A percentile compares a stretch with the other conserved stretches of the same genome.
These are phyloP conservation scores for Penicillium corylophilum DNA, from an alignment of 2,329 filamentous ascomycete genomes.

Conservation along the genomic window DNA sequence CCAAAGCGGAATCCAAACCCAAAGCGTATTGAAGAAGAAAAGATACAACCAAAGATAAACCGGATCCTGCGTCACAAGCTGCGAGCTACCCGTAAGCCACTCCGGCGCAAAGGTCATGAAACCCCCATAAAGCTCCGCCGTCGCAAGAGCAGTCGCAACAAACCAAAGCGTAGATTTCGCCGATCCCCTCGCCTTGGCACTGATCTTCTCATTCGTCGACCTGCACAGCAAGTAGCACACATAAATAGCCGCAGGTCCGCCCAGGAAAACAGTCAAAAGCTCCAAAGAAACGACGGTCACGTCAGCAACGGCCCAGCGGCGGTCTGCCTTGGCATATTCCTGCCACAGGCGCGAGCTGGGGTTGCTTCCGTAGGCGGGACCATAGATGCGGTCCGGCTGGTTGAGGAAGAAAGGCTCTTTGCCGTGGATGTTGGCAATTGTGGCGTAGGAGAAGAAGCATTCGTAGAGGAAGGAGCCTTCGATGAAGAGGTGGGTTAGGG, in stretches of 20 bases:
- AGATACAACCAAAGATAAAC: constrained; percentile 65
- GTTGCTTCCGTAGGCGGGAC: constrained; percentile 56
- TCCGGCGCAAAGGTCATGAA: constrained; percentile 68
- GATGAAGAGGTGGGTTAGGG: constrained; percentile 84
- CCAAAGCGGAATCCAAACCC: constrained; percentile 61
- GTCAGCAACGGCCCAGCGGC: constrained; percentile 60
- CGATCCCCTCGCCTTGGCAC: constrained; percentile 21
- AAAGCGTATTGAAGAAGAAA: constrained; percentile 63
- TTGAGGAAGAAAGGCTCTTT: constrained; percentile 53
- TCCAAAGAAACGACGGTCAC: constrained; percentile 60
- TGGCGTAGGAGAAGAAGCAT: constrained; percentile 73
- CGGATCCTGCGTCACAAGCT: constrained; percentile 58
- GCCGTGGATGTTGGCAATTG: constrained; percentile 40
- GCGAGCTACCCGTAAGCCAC: constrained; percentile 59
- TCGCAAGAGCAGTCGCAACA: constrained; percentile 58
- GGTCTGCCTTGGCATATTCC: constrained; percentile 65
- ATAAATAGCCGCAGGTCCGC: constrained; percentile 58
- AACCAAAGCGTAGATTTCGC: constrained; percentile 51
- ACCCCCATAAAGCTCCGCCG: constrained; percentile 62
- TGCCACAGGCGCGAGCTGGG: constrained; percentile 60
- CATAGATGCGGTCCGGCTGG: constrained; percentile 56
- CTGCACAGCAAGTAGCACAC: constrained; percentile 54
- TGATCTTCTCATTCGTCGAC: constrained; percentile 19
- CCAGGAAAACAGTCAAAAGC: constrained; percentile 60
- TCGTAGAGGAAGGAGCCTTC: constrained; percentile 92